Evolutionary conservation across 176 grass and related monocot species (phyloP), one percentile per base, ranked within the genome.

Genomic region (Tillandsia fasciculata): DNA sequence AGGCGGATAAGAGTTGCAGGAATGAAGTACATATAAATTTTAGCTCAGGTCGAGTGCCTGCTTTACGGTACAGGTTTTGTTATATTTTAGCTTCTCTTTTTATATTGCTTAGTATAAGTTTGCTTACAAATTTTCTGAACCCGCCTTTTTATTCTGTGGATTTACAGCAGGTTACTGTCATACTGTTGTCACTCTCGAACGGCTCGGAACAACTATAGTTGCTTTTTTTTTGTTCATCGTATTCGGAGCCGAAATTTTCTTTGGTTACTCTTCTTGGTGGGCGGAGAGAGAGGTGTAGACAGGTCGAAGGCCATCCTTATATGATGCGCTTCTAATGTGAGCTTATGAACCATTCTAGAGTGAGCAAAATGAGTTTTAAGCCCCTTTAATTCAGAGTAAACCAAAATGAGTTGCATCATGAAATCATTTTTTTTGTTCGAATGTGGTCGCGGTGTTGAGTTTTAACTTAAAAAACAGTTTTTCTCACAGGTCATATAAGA

Each of bases 1-100:
- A 87, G 89, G 79, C 80, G 72, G 58, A 93, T 91, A 79, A 86
- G 89, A 79, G 85, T 99, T 75, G 94, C 94, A 57, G 94, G 94
- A 61, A 99, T 99, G 94, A 89, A 72, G 81, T 99, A 92, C 74
- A 99, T 99, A 70, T 96, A 75, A 90, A 18, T 23, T 23, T 61
- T 61, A 2, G 9, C 15, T 61, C 14, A 61, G 56, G 56, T 61
- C 17, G 8, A 18, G 56, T 61, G 56, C 22, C 22, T 10, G 15
- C n/a, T n/a, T n/a, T 14, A 23, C 18, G 15, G 1, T 9, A 18
- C 13, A 10, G 22, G 15, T 61, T 10, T 61, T 7, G 13, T 61
- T 20, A 23, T 10, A 61, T 10, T 2, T 9, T 61, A 22, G 8
- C 2, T 7, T 42, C 33, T 42, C 33, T 42, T 42, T 42, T 42